phyloP scores from a whole-genome alignment of 2,329 filamentous ascomycete genomes.

The Emmonsiellopsis sp. region DNA sequence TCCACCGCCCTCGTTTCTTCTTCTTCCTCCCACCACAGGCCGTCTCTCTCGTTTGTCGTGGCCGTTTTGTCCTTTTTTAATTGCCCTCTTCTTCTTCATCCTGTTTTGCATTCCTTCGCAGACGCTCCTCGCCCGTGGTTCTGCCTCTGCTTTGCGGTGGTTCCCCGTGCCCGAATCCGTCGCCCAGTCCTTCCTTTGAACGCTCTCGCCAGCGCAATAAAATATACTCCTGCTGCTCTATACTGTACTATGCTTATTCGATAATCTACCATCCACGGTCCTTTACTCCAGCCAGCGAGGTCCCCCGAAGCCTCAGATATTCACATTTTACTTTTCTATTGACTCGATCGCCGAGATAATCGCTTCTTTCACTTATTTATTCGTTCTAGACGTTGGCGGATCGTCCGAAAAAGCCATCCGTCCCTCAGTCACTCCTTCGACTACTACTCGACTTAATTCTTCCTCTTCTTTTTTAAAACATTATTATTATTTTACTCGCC shows the following conservation, averaged over 20 bases:
- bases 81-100: constrained; percentile 15
- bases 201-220: constrained; percentile 2
- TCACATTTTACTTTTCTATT: not conserved
- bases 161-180: constrained; percentile 21
- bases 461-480: not conserved
- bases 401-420: not conserved
- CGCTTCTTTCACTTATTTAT: not conserved
- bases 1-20: not conserved
- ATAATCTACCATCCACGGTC: not conserved
- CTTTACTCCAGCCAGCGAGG: not conserved
- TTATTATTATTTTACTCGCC: not conserved
- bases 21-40: not conserved
- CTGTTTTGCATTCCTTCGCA: constrained; percentile 24
- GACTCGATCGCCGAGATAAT: constrained; percentile 3
- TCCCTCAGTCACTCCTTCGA: constrained; percentile 1
- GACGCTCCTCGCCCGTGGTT: constrained; percentile 16
- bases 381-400: not conserved
- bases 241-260: constrained; percentile 2
- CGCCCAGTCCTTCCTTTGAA: constrained; percentile 28
- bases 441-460: not conserved
- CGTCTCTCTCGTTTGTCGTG: not conserved
- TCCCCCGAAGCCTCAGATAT: not conserved
- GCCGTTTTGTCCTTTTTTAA: not conserved
- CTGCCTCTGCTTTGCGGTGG: constrained; percentile 21
- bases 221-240: not conserved